Percentiles rank a stretch among this genome's conserved stretches.
Evolutionary conservation across 164 flowering plant species (phyloP).

Genomic region (Vitis amurensis): DNA sequence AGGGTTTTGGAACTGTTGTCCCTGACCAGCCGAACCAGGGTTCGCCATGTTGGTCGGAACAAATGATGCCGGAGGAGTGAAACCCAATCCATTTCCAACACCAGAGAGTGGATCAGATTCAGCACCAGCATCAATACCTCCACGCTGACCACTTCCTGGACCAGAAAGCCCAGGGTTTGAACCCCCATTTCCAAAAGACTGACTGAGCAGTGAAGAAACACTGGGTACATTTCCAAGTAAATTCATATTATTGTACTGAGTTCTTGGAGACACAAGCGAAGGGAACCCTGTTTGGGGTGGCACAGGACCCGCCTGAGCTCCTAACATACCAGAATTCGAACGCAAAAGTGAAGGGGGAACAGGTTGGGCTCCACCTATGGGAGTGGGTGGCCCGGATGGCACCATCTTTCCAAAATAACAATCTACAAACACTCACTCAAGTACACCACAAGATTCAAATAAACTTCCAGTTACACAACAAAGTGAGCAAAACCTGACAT

Average conservation of each 20-base stretch:
- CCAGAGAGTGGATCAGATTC: slow-evolving; percentile 78
- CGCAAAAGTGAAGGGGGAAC: slow-evolving; percentile 51
- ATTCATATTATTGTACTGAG: slow-evolving; percentile 59
- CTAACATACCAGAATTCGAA: slow-evolving; percentile 63
- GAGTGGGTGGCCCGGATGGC: slow-evolving; percentile 62
- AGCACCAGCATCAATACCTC: slow-evolving; percentile 61
- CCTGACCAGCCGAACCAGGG: slow-evolving; percentile 58
- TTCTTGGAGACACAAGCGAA: slow-evolving; percentile 65
- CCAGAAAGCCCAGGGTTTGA: slow-evolving; percentile 58
- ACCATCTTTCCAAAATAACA: slow-evolving; percentile 41
- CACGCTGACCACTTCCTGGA: slow-evolving; percentile 61
- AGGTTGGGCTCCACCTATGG: slow-evolving; percentile 52
- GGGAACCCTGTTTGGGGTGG: slow-evolving; percentile 63
- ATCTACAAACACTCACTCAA: slow-evolving; percentile 11
- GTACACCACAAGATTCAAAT: slow-evolving; percentile 8
- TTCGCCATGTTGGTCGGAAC: slow-evolving; percentile 43
- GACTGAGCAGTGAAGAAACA: slow-evolving; percentile 69
- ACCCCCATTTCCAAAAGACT: slow-evolving; percentile 76
- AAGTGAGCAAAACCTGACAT: background rate
- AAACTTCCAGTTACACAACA: slow-evolving; percentile 17
- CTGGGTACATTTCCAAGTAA: slow-evolving; percentile 71
- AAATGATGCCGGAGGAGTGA: slow-evolving; percentile 48
- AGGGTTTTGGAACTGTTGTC: slow-evolving; percentile 59
- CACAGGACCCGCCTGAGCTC: slow-evolving; percentile 66
- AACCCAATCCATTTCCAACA: slow-evolving; percentile 71